phyloP scores from a whole-genome alignment of 257 asterid genomes.

The Nyctanthes arbortristis region DNA sequence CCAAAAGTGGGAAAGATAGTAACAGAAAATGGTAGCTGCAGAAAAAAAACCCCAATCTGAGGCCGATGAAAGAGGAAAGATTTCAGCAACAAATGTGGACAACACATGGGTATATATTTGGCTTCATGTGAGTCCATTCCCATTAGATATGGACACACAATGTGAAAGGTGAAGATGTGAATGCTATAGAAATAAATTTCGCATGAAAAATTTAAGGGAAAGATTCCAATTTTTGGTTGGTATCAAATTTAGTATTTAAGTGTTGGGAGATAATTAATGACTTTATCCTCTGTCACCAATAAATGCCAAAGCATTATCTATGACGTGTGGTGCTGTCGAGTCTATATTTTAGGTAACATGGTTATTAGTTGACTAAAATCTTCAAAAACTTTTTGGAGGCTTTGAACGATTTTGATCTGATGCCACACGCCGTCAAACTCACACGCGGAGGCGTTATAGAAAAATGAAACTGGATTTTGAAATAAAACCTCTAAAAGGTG shows the following conservation, averaged over 20 bases:
- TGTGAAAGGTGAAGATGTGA: constrained; percentile 27
- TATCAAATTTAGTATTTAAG: constrained; percentile 3
- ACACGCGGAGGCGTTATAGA: too few relatives aligned
- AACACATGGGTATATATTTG: constrained; percentile 17
- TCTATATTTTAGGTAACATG: too few relatives aligned
- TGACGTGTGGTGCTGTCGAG: constrained; percentile 38
- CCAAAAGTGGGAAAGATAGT: too few relatives aligned
- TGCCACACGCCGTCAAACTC: too few relatives aligned
- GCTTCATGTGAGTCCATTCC: constrained; percentile 5
- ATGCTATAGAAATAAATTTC: constrained; percentile 12
- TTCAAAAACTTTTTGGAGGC: too few relatives aligned
- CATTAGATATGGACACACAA: constrained; percentile 27
- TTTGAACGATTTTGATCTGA: too few relatives aligned
- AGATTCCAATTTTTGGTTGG: constrained; percentile 10
- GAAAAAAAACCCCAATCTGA: constrained; percentile 18
- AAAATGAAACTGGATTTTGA: too few relatives aligned
- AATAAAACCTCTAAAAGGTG: too few relatives aligned
- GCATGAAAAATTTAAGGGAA: not conserved
- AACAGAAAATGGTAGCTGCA: constrained; percentile 17
- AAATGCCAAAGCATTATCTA: constrained; percentile 31
- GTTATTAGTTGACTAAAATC: too few relatives aligned
- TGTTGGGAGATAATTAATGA: constrained; percentile 17
- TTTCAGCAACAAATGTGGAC: constrained; percentile 23
- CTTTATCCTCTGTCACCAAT: constrained; percentile 26
- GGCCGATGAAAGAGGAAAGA: constrained; percentile 37